Conservation (phyloP, 78 protist genomes). For the Polysphondylium violaceum region DNA sequence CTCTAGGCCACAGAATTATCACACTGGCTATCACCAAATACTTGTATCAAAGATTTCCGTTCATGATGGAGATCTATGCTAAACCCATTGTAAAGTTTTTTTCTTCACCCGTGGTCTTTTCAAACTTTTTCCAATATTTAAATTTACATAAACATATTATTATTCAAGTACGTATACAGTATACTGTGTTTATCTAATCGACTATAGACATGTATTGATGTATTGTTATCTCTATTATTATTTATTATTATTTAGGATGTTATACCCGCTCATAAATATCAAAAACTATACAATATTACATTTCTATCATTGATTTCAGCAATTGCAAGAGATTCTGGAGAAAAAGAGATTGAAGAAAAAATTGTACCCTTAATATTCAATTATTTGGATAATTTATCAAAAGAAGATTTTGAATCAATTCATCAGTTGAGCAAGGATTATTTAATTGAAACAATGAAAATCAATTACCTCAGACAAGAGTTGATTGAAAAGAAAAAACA, state of each 20-base stretch:
- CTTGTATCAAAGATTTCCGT: conserved; percentile 25
- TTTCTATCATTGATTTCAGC: conserved; percentile 43
- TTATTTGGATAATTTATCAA: conserved; percentile 27
- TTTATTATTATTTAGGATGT: background rate
- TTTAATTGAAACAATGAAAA: background rate
- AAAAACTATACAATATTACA: background rate
- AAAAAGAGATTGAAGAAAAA: conserved; percentile 1
- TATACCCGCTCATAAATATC: conserved; percentile 13
- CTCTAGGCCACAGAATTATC: background rate
- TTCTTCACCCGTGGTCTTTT: conserved; percentile 5
- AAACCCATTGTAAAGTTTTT: background rate
- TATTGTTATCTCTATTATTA: too few relatives aligned
- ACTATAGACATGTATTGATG: background rate
- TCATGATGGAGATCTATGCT: background rate
- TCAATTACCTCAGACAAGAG: background rate
- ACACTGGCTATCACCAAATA: conserved; percentile 25
- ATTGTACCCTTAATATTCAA: conserved; percentile 7
- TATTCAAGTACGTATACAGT: conserved; percentile 24
- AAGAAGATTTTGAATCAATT: conserved; percentile 1
- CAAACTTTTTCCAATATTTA: conserved; percentile 23
- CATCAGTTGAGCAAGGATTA: background rate
- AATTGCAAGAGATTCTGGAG: conserved; percentile 19
- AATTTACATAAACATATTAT: conserved; percentile 17
- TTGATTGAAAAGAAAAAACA: background rate
- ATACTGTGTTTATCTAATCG: background rate